Percentiles rank a stretch among this genome's conserved stretches.
Conservation (phyloP, 1,284 basidiomycete species). For the Nidula niveotomentosa region DNA sequence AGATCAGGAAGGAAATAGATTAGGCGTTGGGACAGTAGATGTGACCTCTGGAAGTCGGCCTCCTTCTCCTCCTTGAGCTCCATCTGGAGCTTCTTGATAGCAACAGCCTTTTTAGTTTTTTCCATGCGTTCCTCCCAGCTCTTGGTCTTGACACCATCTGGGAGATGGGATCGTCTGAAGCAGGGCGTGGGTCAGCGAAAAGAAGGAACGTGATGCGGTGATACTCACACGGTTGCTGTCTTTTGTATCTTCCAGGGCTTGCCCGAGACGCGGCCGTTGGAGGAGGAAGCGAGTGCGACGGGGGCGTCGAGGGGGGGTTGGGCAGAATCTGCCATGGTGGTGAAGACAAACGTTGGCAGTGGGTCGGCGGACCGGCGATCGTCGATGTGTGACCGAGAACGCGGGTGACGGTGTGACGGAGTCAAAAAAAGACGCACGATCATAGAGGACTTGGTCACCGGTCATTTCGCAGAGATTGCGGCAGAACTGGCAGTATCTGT, state of each 20-base stretch:
- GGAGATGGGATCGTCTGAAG: slow-evolving; percentile 66
- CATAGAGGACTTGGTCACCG: too few relatives aligned
- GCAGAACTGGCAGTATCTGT: too few relatives aligned
- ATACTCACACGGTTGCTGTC: slow-evolving; percentile 56
- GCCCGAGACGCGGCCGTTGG: slow-evolving; percentile 54
- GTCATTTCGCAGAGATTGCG: too few relatives aligned
- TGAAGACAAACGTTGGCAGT: not conserved
- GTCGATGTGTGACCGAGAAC: not conserved
- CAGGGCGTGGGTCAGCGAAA: slow-evolving; percentile 8
- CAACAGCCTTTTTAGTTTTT: slow-evolving; percentile 59
- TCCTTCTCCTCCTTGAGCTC: slow-evolving; percentile 78
- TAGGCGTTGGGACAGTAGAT: slow-evolving; percentile 8
- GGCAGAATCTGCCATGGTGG: slow-evolving; percentile 15
- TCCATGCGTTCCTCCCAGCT: slow-evolving; percentile 69
- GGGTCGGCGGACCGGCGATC: not conserved
- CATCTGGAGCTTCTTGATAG: slow-evolving; percentile 69
- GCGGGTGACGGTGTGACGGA: not conserved
- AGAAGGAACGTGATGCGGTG: slow-evolving; percentile 4
- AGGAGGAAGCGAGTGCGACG: slow-evolving; percentile 48
- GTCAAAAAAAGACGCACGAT: not conserved
- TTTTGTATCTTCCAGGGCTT: slow-evolving; percentile 70
- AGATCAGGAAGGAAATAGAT: slow-evolving; percentile 3
- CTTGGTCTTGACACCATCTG: slow-evolving; percentile 62
- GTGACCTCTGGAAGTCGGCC: slow-evolving; percentile 60
- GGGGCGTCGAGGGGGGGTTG: not conserved